A percentile compares a stretch with the other conserved stretches of the same genome.
Conservation (phyloP, 129 eudicot genomes). For the Arctium minus region DNA sequence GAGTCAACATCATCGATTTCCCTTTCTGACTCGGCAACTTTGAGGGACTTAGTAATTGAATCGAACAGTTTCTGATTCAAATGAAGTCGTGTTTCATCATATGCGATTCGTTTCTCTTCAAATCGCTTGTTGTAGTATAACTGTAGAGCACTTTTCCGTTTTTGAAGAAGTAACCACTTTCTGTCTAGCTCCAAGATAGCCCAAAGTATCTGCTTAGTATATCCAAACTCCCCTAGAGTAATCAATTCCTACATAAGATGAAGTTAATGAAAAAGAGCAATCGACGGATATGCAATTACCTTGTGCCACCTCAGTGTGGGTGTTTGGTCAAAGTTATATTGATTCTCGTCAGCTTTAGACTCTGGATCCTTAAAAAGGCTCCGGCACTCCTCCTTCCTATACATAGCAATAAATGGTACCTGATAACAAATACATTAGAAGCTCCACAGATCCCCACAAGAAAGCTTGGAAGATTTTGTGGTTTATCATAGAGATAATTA, state of each 20-base stretch:
- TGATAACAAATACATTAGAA: slow-evolving; percentile 12
- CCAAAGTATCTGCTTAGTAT: slow-evolving; percentile 70
- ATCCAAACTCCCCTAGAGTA: not conserved
- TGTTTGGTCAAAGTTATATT: slow-evolving; percentile 36
- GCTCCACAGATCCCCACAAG: not conserved
- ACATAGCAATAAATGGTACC: slow-evolving; percentile 91
- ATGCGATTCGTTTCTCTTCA: slow-evolving; percentile 62
- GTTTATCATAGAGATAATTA: slow-evolving; percentile 9
- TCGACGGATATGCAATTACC: slow-evolving; percentile 32
- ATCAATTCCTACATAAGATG: not conserved
- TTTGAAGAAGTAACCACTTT: slow-evolving; percentile 90
- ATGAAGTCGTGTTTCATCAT: slow-evolving; percentile 63
- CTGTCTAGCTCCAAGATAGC: slow-evolving; percentile 77
- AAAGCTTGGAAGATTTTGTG: not conserved
- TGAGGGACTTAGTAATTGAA: slow-evolving; percentile 63
- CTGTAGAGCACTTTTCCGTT: slow-evolving; percentile 77
- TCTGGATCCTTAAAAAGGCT: slow-evolving; percentile 67
- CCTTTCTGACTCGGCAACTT: slow-evolving; percentile 82
- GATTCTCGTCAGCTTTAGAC: slow-evolving; percentile 23
- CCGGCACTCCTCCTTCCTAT: slow-evolving; percentile 73
- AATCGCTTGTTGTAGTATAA: slow-evolving; percentile 66
- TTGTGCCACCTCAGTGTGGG: slow-evolving; percentile 78
- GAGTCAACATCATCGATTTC: slow-evolving; percentile 95
- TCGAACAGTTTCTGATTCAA: slow-evolving; percentile 63
- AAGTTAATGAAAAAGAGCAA: not conserved